Conservation (phyloP, 2,329 filamentous ascomycete species). For the Byssochlamys sp. region DNA sequence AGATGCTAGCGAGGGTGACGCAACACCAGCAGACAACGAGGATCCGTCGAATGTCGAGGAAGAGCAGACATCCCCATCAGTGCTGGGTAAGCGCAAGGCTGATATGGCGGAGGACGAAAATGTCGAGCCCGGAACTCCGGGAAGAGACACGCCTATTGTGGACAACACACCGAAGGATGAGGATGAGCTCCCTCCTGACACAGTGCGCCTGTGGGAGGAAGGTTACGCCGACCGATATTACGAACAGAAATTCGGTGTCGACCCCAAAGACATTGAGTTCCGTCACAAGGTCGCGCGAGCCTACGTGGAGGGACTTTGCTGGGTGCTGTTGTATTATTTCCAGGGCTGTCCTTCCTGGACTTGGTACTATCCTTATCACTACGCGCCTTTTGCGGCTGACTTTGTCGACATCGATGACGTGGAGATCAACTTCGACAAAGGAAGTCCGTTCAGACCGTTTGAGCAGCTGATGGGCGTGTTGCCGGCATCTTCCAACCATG, state of each 20-base stretch:
- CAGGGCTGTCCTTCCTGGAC: slow-evolving; percentile 98
- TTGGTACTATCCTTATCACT: slow-evolving; percentile 98
- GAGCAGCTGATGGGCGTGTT: slow-evolving; percentile 98
- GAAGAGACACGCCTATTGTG: slow-evolving; percentile 47
- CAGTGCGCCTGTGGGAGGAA: slow-evolving; percentile 84
- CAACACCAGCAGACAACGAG: slow-evolving; percentile 14
- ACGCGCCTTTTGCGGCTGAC: slow-evolving; percentile 92
- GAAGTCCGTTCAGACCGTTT: slow-evolving; percentile 77
- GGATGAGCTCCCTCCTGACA: slow-evolving; percentile 63
- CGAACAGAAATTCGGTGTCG: slow-evolving; percentile 85
- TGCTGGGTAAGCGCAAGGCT: slow-evolving; percentile 53
- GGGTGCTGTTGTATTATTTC: slow-evolving; percentile 95
- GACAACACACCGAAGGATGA: slow-evolving; percentile 40
- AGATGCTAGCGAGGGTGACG: slow-evolving; percentile 17
- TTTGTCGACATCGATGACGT: slow-evolving; percentile 76
- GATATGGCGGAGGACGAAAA: slow-evolving; percentile 55
- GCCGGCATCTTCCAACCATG: slow-evolving; percentile 83
- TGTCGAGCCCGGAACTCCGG: slow-evolving; percentile 47
- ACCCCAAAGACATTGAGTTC: slow-evolving; percentile 71
- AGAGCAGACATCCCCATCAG: slow-evolving; percentile 24
- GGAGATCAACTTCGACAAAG: slow-evolving; percentile 72
- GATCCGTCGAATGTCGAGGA: slow-evolving; percentile 15
- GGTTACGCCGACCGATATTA: slow-evolving; percentile 95
- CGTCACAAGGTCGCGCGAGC: slow-evolving; percentile 76
- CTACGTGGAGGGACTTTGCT: slow-evolving; percentile 91